These are phyloP conservation scores for Pisolithus microcarpus DNA, from an alignment of 768 basidiomycete species.

Conservation along the genomic window DNA sequence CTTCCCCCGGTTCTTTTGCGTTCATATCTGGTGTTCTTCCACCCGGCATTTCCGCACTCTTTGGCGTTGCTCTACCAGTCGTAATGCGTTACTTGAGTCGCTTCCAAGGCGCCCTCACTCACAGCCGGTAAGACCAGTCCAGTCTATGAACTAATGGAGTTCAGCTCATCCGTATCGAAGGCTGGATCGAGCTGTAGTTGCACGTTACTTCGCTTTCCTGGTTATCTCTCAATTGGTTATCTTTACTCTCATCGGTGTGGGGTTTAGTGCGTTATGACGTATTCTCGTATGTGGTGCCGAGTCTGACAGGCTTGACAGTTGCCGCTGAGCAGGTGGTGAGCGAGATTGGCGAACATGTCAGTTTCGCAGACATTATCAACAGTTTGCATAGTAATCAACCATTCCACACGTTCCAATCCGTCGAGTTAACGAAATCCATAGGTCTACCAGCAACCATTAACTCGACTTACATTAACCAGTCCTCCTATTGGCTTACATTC, in stretches of 20 bases:
- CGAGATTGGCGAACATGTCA: conserved; percentile 42
- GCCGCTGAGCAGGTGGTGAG: conserved; percentile 35
- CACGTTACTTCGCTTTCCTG: conserved; percentile 90
- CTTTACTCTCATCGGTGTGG: conserved; percentile 88
- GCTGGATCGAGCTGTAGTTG: conserved; percentile 85
- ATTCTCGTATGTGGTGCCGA: background rate
- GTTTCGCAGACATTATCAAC: conserved; percentile 39
- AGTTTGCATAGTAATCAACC: conserved; percentile 34
- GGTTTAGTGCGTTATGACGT: conserved; percentile 57
- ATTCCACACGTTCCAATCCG: background rate
- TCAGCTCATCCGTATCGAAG: conserved; percentile 32
- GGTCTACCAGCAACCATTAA: conserved; percentile 65
- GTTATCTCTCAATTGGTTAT: conserved; percentile 90
- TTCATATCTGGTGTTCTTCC: conserved; percentile 90
- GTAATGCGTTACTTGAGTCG: conserved; percentile 77
- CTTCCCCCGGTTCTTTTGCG: conserved; percentile 65
- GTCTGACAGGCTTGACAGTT: conserved; percentile 14
- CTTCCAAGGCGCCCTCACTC: conserved; percentile 52
- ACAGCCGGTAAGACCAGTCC: conserved; percentile 20
- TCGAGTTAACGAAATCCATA: conserved; percentile 1
- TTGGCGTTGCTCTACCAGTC: conserved; percentile 86
- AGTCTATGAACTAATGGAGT: background rate
- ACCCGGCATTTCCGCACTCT: conserved; percentile 78
- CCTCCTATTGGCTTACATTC: conserved; percentile 89
- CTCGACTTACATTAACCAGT: conserved; percentile 83